Base-by-base conservation (phyloP, 2,329 filamentous ascomycete species). In the Colletotrichum musae region DNA sequence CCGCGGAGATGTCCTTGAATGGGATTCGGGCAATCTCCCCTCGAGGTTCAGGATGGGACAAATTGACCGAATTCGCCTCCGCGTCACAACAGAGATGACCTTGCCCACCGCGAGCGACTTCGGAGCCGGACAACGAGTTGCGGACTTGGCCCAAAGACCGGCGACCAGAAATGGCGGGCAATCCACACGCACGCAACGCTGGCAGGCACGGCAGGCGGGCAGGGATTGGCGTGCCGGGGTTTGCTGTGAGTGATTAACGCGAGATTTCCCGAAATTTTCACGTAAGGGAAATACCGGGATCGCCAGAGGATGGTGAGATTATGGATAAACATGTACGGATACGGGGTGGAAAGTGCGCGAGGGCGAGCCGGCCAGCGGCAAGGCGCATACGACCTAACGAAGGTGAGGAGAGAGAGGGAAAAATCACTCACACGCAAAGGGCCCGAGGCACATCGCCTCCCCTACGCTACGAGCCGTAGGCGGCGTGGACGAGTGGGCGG, bases 401-500 rank as follows among this genome's bases (percentile, higher is more conserved):
- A 13, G 32, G 32, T 36, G 43, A 54, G 48, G 24, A 28, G 58
- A 52, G 43, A 24, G 21, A 24, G 48, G 15, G 45, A 59, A 56
- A 32, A 56, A 5, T 36, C 32, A 36, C 32, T 36, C 32, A 36
- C 32, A 36, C 32, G 32, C 32, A 10, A 36, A 36, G 32, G 32
- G 2, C 32, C 32, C 32, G 32, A 10, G 32, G 32, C 32, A 36
- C 32, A 36, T 36, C 32, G 32, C 32, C 32, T 36, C 32, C 32
- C 32, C 9, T 24, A 24, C 21, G 21, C 21, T 24, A 36, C 10
- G 32, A 53, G 78, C 77, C 65, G 72, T 72, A 63, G 76, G 10
- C 32, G 32, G 71, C 10, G 75, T 76, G 68, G 82, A 82, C 48
- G 75, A 71, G 28, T 80, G 48, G 66, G 66, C 66, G 54, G 66